Conservation (phyloP, 306 rosid species). For the Alnus rubra region DNA sequence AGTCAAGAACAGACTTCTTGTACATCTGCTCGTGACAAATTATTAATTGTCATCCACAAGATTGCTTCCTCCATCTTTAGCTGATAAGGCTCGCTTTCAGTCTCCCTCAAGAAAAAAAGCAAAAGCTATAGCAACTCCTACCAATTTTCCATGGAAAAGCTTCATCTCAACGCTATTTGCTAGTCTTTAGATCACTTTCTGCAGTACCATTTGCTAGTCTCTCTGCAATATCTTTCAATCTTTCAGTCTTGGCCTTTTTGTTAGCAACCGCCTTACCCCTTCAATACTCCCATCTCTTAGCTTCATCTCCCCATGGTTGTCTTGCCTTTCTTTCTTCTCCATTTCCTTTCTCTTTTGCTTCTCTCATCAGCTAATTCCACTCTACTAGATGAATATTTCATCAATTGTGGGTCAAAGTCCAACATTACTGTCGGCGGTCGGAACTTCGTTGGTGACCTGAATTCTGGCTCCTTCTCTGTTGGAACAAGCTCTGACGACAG, state of each 20-base stretch:
- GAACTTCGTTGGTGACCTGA: slow-evolving; percentile 16
- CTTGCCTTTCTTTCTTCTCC: slow-evolving; percentile 8
- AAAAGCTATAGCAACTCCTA: background rate
- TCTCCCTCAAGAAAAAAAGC: no score
- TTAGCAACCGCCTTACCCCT: no score
- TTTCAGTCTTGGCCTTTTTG: no score
- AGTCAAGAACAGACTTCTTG: no score
- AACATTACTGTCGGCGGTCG: background rate
- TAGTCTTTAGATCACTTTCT: no score
- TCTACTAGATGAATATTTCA: slow-evolving; percentile 25
- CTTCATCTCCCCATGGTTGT: background rate
- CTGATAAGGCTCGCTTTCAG: no score
- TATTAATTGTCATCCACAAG: no score
- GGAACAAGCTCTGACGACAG: background rate
- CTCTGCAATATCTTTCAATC: no score
- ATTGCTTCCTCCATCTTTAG: no score
- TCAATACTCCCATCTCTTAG: no score
- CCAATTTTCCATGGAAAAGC: slow-evolving; percentile 14
- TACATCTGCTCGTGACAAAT: no score
- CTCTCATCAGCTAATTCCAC: slow-evolving; percentile 25
- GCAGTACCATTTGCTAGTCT: no score
- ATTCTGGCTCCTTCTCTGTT: background rate
- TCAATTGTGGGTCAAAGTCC: slow-evolving; percentile 44
- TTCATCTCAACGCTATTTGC: background rate
- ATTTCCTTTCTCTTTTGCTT: slow-evolving; percentile 29